These are phyloP conservation scores for Hyaloscypha bicolor DNA, from an alignment of 495 filamentous ascomycete genomes.

Conservation along the genomic window DNA sequence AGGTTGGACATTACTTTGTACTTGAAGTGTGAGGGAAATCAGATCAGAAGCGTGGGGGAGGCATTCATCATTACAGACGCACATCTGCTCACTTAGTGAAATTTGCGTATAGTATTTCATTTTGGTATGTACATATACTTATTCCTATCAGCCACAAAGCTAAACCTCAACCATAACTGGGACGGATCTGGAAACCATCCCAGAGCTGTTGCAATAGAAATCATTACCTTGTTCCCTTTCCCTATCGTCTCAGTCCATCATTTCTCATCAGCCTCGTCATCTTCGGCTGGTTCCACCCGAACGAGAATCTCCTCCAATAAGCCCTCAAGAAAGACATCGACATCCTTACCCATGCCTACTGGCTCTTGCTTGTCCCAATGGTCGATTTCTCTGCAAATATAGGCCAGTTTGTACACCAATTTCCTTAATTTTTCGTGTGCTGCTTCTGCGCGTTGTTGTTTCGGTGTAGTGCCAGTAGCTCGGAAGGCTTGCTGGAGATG, in stretches of 20 bases:
- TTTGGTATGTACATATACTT: neutral
- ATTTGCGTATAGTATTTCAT: neutral
- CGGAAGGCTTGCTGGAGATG: constrained; percentile 56
- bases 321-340: constrained; percentile 84
- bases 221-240: neutral
- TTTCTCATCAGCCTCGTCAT: constrained; percentile 49
- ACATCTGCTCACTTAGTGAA: neutral
- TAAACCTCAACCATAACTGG: neutral
- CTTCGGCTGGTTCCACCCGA: constrained; percentile 81
- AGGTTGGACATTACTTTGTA: neutral
- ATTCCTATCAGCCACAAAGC: neutral
- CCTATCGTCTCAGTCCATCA: constrained; percentile 12
- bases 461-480: constrained; percentile 42
- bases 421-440: constrained; percentile 81
- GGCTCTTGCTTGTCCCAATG: constrained; percentile 78
- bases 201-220: neutral
- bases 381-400: constrained; percentile 85
- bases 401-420: constrained; percentile 73
- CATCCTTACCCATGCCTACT: constrained; percentile 89
- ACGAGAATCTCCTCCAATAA: constrained; percentile 95
- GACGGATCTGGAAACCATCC: neutral
- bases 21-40: neutral
- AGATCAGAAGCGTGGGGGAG: neutral
- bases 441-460: constrained; percentile 65
- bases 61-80: neutral